Evolutionary conservation across 495 filamentous ascomycete species (phyloP).

Genomic region (Bacidia rubella): DNA sequence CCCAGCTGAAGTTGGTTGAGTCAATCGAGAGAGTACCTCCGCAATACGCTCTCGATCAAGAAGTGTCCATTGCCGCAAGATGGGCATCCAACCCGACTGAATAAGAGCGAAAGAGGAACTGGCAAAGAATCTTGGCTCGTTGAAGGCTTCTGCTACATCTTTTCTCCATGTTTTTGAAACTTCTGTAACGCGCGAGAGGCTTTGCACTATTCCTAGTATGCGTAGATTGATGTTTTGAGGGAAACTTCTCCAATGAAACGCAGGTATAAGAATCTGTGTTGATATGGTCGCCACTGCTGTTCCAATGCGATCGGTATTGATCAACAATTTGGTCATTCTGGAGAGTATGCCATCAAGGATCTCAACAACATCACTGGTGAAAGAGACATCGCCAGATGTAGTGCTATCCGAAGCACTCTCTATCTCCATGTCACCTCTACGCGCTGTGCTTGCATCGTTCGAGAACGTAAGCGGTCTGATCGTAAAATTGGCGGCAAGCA

Average conservation of each 20-base stretch:
- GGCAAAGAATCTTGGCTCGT: conserved; percentile 72
- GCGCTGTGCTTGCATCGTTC: conserved; percentile 26
- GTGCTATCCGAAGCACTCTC: neutral
- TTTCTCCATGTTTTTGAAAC: conserved; percentile 88
- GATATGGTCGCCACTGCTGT: conserved; percentile 68
- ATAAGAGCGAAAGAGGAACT: conserved; percentile 47
- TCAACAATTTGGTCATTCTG: conserved; percentile 69
- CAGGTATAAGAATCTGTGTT: conserved; percentile 66
- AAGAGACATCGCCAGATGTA: conserved; percentile 18
- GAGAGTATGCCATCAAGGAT: conserved; percentile 70
- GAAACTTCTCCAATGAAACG: conserved; percentile 72
- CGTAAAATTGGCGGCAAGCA: conserved; percentile 84
- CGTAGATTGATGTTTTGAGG: conserved; percentile 69
- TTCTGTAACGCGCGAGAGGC: conserved; percentile 60
- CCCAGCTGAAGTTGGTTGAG: conserved; percentile 81
- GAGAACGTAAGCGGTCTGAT: conserved; percentile 57
- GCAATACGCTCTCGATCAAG: conserved; percentile 78
- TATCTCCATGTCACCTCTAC: neutral
- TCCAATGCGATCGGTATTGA: conserved; percentile 71
- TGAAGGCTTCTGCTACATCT: conserved; percentile 81
- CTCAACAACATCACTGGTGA: conserved; percentile 60
- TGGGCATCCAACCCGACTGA: conserved; percentile 61
- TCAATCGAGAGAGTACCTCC: conserved; percentile 64
- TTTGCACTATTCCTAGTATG: conserved; percentile 59
- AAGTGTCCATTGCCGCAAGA: conserved; percentile 69